Evolutionary conservation across 2,329 filamentous ascomycete species (phyloP), one percentile per base, ranked within the genome.

Genomic region (Ramularia collo-cygni): DNA sequence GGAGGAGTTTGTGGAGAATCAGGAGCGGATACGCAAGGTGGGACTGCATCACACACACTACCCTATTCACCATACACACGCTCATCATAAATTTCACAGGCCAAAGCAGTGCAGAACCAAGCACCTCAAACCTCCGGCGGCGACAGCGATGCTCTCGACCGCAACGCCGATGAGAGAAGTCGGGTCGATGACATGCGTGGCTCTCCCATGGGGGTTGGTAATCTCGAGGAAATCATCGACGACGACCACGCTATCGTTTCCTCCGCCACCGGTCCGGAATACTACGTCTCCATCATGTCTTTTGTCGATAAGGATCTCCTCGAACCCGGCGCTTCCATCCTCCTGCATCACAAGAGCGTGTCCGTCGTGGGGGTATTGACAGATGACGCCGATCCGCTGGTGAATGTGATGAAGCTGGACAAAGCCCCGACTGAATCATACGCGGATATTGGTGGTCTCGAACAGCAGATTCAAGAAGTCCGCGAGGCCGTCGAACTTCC

Each of bases 221-320:
- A 92, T 43, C 71, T 98, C 53, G 92, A 98, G 67, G 92, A 98
- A 71, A 84, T 98, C 72, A 98, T 98, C 61, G 92, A 98, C 59
- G 92, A 98, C 63, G 92, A 98, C 69, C 92, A 98, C 60, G 92
- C 92, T 47, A 98, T 98, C 60, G 92, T 98, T 26, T 95, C 89
- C 13, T 95, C 88, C 64, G 93, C 92, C 1, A 96, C 92, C 5
- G 92, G 92, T 0, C 92, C 92, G 1, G 92, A 98, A 65, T 98
- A 95, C 75, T 98, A 96, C 64, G 92, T 98, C 52, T 95, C 89
- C 55, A 98, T 98, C 76, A 96, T 96, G 92, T 95, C 90, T 40
- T 98, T 98, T 59, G 92, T 98, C 52, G 92, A 98, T 74, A 98
- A 98, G 69, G 92, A 98, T 30, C 78, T 98, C 3, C 76, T 98